Conservation (phyloP, 2,329 filamentous ascomycete species). For the Sporothrix mexicana region DNA sequence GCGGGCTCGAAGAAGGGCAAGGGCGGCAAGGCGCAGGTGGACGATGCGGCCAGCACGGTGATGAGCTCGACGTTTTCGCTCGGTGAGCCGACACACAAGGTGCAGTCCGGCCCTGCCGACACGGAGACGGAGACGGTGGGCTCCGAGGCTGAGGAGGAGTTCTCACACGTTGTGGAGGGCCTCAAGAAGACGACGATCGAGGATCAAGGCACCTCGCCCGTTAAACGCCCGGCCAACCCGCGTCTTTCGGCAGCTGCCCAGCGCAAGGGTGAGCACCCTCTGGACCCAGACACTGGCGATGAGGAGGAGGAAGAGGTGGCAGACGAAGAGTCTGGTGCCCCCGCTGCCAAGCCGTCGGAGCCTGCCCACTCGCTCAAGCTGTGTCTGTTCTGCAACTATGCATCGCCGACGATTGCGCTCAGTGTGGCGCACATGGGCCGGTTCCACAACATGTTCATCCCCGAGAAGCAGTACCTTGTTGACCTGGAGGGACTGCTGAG, state of each 20-base stretch:
- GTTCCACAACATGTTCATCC: constrained; percentile 94
- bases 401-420: constrained; percentile 74
- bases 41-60: constrained; percentile 75
- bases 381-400: constrained; percentile 92
- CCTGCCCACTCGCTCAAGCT: constrained; percentile 54
- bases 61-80: constrained; percentile 91
- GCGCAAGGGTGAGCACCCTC: constrained; percentile 55
- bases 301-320: constrained; percentile 34
- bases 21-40: constrained; percentile 54
- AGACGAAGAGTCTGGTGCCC: constrained; percentile 32
- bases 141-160: constrained; percentile 73
- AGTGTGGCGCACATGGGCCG: constrained; percentile 90
- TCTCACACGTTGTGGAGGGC: constrained; percentile 76
- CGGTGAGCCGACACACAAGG: constrained; percentile 71
- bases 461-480: constrained; percentile 82
- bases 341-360: constrained; percentile 44
- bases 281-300: background rate
- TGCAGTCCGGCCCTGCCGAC: constrained; percentile 50
- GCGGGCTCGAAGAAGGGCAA: constrained; percentile 45
- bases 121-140: constrained; percentile 52
- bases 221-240: constrained; percentile 62
- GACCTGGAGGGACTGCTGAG: constrained; percentile 81
- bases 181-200: constrained; percentile 68
- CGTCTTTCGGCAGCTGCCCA: constrained; percentile 50
- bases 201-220: constrained; percentile 54